phyloP scores from a whole-genome alignment of 371 early-diverging fungal genomes.

The Lichtheimia ornata region DNA sequence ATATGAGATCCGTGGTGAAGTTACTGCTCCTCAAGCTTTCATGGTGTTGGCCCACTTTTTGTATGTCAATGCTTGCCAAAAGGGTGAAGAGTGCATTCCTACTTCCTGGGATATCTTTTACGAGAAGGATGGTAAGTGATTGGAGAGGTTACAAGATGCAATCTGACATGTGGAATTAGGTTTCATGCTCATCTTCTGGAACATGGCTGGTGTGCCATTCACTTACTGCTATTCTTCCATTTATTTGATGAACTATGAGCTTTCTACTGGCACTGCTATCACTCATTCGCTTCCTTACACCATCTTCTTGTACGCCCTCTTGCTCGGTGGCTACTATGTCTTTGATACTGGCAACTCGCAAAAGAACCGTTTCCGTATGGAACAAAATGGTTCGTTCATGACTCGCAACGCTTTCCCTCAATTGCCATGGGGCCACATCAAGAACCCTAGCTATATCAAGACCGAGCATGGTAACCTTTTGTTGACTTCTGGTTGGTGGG shows the following conservation, averaged over 20 bases:
- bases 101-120: conserved; percentile 74
- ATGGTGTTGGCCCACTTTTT: conserved; percentile 77
- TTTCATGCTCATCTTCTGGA: conserved; percentile 66
- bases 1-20: conserved; percentile 59
- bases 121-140: conserved; percentile 53
- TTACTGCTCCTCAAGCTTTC: conserved; percentile 70
- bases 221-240: conserved; percentile 60
- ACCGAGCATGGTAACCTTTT: conserved; percentile 78
- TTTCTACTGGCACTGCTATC: conserved; percentile 40
- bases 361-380: conserved; percentile 87
- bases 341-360: conserved; percentile 79
- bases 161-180: conserved; percentile 24
- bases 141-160: neutral
- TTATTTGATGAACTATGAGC: conserved; percentile 52
- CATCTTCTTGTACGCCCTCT: conserved; percentile 32
- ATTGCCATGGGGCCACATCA: conserved; percentile 64
- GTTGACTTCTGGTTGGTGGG: conserved; percentile 88
- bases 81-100: conserved; percentile 79
- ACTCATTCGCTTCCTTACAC: conserved; percentile 45
- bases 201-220: conserved; percentile 65
- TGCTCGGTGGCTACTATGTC: conserved; percentile 52
- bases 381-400: conserved; percentile 64
- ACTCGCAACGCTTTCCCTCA: conserved; percentile 65
- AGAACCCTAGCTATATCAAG: conserved; percentile 74
- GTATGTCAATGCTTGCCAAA: conserved; percentile 74